Evolutionary conservation across 257 asterid species (phyloP), one percentile per base, ranked within the genome.

Genomic region (Ballota nigra): DNA sequence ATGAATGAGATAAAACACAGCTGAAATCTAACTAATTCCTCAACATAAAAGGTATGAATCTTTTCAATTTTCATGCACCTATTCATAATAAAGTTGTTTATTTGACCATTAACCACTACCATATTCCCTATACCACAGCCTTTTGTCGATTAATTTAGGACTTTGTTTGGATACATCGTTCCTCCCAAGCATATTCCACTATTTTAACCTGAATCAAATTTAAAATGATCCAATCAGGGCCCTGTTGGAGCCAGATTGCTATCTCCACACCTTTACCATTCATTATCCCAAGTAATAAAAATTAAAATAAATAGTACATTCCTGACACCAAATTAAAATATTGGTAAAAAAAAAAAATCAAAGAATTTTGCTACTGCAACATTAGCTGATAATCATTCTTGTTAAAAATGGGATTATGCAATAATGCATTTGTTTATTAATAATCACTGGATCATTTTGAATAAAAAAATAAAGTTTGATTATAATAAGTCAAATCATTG

Each of bases 171-270:
- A 22, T 59, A 38, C 82, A 66, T 60, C 66, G 36, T 52, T 67
- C 40, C 56, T 66, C 41, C 26, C 23, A 29, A 68, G 83, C 84
- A 79, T 85, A 79, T 78, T 80, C 87, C 75, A 23, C 52, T 77
- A 62, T 75, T 47, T 63, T 71, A 49, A 62, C 49, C 45, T 43
- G 60, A 62, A 63, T 65, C 63, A 76, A 75, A 68, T 75, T n/a
- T 55, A 73, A 45, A 23, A 61, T 20, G 20, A 77, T 63, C 76
- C 68, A 78, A 72, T 75, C 73, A 76, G 64, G 73, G 61, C 56
- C 49, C 55, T 59, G 74, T 71, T 75, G 71, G 40, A 36, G 52
- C 70, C 75, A 68, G 45, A 61, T 59, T 75, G 71, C 81, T 72
- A 40, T 74, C 56, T 75, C 63, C 71, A 58, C 26, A 53, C 63